Conservation (phyloP, 257 asterid genomes). For the Jasminum sambac region DNA sequence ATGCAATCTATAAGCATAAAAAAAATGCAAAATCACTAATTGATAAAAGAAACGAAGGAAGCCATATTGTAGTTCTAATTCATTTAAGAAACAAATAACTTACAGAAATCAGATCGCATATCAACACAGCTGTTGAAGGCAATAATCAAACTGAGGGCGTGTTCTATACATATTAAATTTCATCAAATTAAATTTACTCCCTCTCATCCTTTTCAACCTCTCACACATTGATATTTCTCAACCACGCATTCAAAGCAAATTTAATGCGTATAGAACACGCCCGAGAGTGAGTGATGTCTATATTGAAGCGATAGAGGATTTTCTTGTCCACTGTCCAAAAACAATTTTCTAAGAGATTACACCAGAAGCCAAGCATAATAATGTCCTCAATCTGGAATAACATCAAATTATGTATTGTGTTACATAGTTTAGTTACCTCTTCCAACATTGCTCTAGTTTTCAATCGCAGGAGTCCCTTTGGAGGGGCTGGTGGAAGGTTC, state of each 20-base stretch:
- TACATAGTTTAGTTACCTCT: conserved; percentile 56
- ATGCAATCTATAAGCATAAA: conserved; percentile 21
- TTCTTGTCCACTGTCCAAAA: conserved; percentile 4
- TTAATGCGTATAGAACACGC: too few species aligned
- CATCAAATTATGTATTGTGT: neutral
- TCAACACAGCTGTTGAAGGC: neutral
- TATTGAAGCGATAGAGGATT: neutral
- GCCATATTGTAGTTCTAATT: neutral
- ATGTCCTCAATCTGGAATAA: conserved; percentile 3
- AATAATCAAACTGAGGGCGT: conserved; percentile 14
- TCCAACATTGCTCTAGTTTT: conserved; percentile 88
- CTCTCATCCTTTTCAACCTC: too few species aligned
- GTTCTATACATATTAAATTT: too few species aligned
- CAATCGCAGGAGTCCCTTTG: conserved; percentile 81
- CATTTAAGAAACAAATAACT: conserved; percentile 19
- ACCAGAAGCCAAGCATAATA: neutral
- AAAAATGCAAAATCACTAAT: neutral
- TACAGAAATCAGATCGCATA: neutral
- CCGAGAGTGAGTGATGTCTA: conserved; percentile 1
- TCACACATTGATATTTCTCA: too few species aligned
- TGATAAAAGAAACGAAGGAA: neutral
- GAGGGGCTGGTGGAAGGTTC: conserved; percentile 79
- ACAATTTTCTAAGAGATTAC: conserved; percentile 18
- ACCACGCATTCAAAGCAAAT: too few species aligned
- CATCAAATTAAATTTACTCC: too few species aligned